phyloP scores from a whole-genome alignment of 192 early-diverging fungal genomes.

The Umbelopsis ramanniana region DNA sequence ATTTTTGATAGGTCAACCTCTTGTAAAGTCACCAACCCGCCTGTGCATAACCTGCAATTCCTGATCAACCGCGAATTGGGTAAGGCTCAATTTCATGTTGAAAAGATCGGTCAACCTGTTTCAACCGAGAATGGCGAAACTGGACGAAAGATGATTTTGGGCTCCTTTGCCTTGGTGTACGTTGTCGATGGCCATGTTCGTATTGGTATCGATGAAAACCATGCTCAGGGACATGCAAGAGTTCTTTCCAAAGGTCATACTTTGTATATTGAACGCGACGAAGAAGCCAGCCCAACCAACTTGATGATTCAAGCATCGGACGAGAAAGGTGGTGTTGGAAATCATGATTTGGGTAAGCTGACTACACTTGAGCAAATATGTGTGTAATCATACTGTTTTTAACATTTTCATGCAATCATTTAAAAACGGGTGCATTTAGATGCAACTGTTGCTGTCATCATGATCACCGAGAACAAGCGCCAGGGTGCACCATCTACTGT shows the following conservation, averaged over 20 bases:
- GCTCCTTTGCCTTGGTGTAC: conserved; percentile 58
- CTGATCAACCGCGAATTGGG: conserved; percentile 39
- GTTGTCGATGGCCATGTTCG: conserved; percentile 56
- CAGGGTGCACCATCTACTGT: conserved; percentile 25
- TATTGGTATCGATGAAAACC: conserved; percentile 35
- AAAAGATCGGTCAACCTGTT: conserved; percentile 35
- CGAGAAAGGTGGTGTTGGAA: conserved; percentile 25
- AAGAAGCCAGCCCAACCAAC: conserved; percentile 58
- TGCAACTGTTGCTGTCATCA: conserved; percentile 36
- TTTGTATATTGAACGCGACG: conserved; percentile 57
- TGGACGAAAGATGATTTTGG: conserved; percentile 54
- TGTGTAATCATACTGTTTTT: background rate
- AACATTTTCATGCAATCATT: conserved; percentile 9
- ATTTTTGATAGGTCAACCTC: conserved; percentile 24
- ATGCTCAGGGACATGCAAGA: conserved; percentile 16
- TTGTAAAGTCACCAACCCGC: conserved; percentile 39
- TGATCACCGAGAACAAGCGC: conserved; percentile 30
- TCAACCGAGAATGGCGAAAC: conserved; percentile 40
- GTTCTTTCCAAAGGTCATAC: conserved; percentile 47
- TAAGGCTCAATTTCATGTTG: conserved; percentile 35
- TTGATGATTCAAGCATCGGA: conserved; percentile 46
- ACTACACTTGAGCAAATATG: background rate
- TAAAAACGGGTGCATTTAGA: conserved; percentile 16
- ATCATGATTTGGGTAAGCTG: conserved; percentile 32
- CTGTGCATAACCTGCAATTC: conserved; percentile 37